A percentile compares a stretch with the other conserved stretches of the same genome.
These are phyloP conservation scores for Cryphonectria nitschkei DNA, from an alignment of 2,329 filamentous ascomycete genomes.

Conservation along the genomic window DNA sequence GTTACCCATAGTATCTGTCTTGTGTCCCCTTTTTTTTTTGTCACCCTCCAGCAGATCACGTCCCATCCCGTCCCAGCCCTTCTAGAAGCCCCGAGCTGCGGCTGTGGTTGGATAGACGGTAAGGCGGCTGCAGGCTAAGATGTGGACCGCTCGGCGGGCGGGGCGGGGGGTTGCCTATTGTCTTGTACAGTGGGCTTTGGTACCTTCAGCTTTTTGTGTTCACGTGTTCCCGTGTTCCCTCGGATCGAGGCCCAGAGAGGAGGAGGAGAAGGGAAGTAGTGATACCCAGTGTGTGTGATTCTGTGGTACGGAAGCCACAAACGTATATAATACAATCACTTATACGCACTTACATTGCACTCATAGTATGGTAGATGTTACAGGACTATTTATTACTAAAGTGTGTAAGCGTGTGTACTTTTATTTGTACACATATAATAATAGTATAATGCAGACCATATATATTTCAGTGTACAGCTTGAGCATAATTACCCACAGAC, in stretches of 20 bases:
- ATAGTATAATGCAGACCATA: no score
- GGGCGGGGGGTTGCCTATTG: not conserved
- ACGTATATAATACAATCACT: not conserved
- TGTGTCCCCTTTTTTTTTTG: not conserved
- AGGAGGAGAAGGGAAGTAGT: not conserved
- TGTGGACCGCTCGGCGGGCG: not conserved
- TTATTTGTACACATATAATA: no score
- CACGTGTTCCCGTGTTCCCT: not conserved
- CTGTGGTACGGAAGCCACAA: no score
- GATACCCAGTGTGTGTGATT: no score
- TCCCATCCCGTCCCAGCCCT: not conserved
- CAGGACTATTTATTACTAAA: no score
- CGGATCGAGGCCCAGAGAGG: not conserved
- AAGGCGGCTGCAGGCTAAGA: slow-evolving; percentile 10
- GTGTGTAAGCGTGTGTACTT: no score
- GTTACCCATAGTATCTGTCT: not conserved
- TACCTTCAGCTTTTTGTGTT: not conserved
- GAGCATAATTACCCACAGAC: no score
- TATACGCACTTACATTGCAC: not conserved
- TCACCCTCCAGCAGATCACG: not conserved
- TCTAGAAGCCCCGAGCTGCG: slow-evolving; percentile 18
- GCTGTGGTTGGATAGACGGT: slow-evolving; percentile 5
- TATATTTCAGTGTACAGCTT: no score
- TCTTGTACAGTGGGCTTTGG: not conserved
- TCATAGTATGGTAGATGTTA: not conserved